A percentile compares a stretch with the other conserved stretches of the same genome.
Evolutionary conservation across 148 eudicot genomes (phyloP).

Genomic region (Camellia granthamiana): DNA sequence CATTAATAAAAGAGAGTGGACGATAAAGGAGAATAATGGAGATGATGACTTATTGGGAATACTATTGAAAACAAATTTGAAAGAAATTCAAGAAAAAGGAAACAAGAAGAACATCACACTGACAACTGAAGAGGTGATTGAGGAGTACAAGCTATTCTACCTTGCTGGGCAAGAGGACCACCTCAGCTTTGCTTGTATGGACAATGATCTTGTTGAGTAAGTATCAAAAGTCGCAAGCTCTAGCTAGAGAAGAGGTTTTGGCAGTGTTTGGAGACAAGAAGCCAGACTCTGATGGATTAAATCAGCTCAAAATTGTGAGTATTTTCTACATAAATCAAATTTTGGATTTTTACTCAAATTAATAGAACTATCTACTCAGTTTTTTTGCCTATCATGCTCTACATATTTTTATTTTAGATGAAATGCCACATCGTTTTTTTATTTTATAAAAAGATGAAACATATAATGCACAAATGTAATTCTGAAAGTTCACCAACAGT

Average conservation of each 20-base stretch:
- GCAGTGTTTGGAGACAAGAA: background rate
- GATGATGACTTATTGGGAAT: background rate
- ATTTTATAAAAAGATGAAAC: too few species aligned
- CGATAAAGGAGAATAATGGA: background rate
- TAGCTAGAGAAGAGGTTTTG: constrained; percentile 4
- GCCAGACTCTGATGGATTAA: background rate
- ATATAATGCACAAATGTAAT: too few species aligned
- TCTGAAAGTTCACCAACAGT: too few species aligned
- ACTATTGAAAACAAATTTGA: background rate
- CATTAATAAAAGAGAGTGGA: constrained; percentile 11
- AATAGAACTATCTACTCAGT: too few species aligned
- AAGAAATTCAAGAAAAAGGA: background rate
- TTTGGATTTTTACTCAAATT: too few species aligned
- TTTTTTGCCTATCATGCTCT: too few species aligned
- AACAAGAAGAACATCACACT: background rate
- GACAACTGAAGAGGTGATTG: background rate
- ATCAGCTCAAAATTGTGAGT: background rate
- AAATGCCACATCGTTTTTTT: too few species aligned
- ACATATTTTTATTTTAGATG: too few species aligned
- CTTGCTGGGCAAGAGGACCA: background rate
- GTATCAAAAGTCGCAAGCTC: background rate
- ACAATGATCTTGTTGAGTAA: background rate
- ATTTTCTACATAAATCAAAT: background rate
- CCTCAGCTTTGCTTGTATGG: background rate
- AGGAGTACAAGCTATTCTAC: background rate